These are phyloP conservation scores for Lactarius deliciosus DNA, from an alignment of 768 basidiomycete species.

Conservation along the genomic window DNA sequence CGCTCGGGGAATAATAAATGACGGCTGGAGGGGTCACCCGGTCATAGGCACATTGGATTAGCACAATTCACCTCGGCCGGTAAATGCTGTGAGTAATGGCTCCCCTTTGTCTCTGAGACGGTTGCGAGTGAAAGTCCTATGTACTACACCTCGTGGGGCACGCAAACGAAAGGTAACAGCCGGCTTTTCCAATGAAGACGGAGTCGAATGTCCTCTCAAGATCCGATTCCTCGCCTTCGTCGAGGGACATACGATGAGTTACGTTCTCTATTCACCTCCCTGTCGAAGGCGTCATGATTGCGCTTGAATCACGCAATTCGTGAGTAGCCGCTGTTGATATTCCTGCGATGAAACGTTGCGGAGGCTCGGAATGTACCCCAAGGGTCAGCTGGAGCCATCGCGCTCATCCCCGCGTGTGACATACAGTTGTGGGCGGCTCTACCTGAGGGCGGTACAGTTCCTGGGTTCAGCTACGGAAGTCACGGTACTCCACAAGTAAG, in stretches of 20 bases:
- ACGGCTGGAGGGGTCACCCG: neutral
- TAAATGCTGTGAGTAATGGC: neutral
- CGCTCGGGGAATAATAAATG: neutral
- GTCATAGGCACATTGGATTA: neutral
- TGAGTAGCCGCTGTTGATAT: neutral
- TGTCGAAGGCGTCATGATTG: neutral
- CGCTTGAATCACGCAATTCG: neutral
- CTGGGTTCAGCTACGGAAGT: neutral
- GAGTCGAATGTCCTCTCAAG: neutral
- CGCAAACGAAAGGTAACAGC: neutral
- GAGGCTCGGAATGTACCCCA: neutral
- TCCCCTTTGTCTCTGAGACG: neutral
- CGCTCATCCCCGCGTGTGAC: neutral
- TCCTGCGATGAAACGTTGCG: neutral
- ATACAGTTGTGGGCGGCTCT: constrained; percentile 2
- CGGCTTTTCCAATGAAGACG: neutral
- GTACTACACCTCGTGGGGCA: neutral
- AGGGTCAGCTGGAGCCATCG: neutral
- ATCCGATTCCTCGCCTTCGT: neutral
- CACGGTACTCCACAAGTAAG: neutral
- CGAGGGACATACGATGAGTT: neutral
- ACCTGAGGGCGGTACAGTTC: neutral
- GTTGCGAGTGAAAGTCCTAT: neutral
- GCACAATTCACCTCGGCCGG: neutral
- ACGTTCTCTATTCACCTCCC: neutral